Conservation (phyloP, 2,329 filamentous ascomycete genomes). For the Scolecobasidium constrictum region DNA sequence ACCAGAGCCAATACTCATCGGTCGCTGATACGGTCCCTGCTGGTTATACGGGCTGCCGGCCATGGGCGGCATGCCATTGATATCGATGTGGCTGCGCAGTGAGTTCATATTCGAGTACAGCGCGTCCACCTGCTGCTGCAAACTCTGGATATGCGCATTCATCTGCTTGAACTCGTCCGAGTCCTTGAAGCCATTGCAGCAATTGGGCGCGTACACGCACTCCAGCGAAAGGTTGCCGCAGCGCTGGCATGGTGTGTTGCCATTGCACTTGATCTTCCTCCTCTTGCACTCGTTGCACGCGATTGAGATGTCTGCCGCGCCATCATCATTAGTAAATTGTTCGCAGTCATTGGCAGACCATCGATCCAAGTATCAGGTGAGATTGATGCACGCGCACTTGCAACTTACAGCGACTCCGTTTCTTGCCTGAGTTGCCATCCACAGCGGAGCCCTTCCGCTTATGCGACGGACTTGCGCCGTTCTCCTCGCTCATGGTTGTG, state of each 20-base stretch:
- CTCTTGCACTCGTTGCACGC: constrained; percentile 52
- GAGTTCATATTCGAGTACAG: constrained; percentile 62
- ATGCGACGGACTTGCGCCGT: neutral
- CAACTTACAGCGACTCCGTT: neutral
- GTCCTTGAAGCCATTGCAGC: constrained; percentile 78
- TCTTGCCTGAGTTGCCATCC: neutral
- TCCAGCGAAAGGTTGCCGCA: constrained; percentile 54
- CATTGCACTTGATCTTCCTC: constrained; percentile 59
- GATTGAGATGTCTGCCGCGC: constrained; percentile 17
- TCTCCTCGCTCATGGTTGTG: neutral
- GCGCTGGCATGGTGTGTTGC: constrained; percentile 52
- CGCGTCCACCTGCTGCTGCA: constrained; percentile 77
- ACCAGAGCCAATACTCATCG: constrained; percentile 23
- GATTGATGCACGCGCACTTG: neutral
- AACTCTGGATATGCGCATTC: constrained; percentile 57
- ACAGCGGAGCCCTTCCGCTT: neutral
- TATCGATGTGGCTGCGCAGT: constrained; percentile 43
- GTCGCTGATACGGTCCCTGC: constrained; percentile 21
- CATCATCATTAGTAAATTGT: constrained; percentile 5
- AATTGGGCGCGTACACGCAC: constrained; percentile 56
- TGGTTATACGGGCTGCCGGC: constrained; percentile 10
- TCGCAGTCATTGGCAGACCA: neutral
- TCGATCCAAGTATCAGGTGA: constrained; percentile 12
- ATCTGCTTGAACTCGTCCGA: constrained; percentile 85
- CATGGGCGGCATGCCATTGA: constrained; percentile 16